These are phyloP conservation scores for Lignosus rhinocerotis DNA, from an alignment of 1,284 basidiomycete species.

Conservation along the genomic window DNA sequence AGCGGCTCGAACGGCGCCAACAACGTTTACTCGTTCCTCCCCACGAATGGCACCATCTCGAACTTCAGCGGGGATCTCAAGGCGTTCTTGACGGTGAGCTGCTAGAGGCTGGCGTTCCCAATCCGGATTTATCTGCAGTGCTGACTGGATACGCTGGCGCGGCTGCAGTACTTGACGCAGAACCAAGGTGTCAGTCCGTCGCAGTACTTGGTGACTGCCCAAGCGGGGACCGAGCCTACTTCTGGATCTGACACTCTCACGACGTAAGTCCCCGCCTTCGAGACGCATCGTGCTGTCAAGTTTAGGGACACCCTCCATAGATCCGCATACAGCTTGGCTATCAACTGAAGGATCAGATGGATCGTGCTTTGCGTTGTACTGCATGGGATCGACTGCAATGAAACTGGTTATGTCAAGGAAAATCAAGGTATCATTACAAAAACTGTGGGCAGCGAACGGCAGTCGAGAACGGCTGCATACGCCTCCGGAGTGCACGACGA, in stretches of 20 bases:
- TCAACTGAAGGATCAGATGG: constrained; percentile 32
- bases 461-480: too few species aligned
- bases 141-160: neutral
- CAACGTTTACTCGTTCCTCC: constrained; percentile 65
- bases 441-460: too few species aligned
- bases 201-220: constrained; percentile 54
- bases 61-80: constrained; percentile 59
- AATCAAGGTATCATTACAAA: neutral
- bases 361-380: neutral
- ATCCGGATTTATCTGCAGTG: neutral
- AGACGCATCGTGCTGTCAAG: neutral
- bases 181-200: constrained; percentile 45
- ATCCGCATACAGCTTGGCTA: constrained; percentile 42
- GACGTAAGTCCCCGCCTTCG: constrained; percentile 38
- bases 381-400: neutral
- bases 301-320: constrained; percentile 26
- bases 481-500: too few species aligned
- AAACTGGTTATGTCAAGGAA: neutral
- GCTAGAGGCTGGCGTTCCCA: neutral
- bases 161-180: constrained; percentile 50
- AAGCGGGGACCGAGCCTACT: constrained; percentile 59
- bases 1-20: constrained; percentile 59
- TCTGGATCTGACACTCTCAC: constrained; percentile 55
- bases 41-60: constrained; percentile 43
- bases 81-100: constrained; percentile 50